A percentile compares a stretch with the other conserved stretches of the same genome.
These are phyloP conservation scores for Teunomyces stri DNA, from an alignment of 805 yeast species.

Conservation along the genomic window DNA sequence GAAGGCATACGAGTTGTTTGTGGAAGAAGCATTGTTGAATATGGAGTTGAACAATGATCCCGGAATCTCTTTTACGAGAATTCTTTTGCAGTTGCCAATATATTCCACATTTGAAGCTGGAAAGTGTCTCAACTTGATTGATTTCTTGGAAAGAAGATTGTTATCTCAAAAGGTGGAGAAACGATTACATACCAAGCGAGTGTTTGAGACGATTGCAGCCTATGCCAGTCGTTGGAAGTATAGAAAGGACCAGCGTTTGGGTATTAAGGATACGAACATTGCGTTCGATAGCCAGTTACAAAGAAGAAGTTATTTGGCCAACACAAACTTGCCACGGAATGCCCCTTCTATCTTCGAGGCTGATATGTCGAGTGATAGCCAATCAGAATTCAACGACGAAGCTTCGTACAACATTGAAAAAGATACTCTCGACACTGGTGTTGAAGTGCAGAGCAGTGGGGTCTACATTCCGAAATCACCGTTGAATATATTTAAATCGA, in stretches of 20 bases:
- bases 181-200: slow-evolving; percentile 38
- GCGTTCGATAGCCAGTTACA: slow-evolving; percentile 22
- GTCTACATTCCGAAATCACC: slow-evolving; percentile 33
- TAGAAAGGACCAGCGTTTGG: slow-evolving; percentile 25
- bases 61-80: slow-evolving; percentile 61
- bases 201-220: slow-evolving; percentile 47
- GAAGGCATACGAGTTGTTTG: slow-evolving; percentile 57
- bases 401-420: slow-evolving; percentile 9
- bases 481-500: slow-evolving; percentile 18
- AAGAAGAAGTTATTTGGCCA: slow-evolving; percentile 27
- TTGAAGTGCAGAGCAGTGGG: slow-evolving; percentile 13
- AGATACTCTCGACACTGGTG: background rate
- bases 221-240: slow-evolving; percentile 49
- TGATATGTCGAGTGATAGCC: slow-evolving; percentile 4
- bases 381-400: slow-evolving; percentile 2
- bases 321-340: slow-evolving; percentile 14
- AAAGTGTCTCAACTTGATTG: slow-evolving; percentile 70
- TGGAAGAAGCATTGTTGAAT: slow-evolving; percentile 62
- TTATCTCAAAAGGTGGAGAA: slow-evolving; percentile 56
- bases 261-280: slow-evolving; percentile 25
- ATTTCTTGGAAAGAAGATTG: slow-evolving; percentile 62
- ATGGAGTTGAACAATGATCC: slow-evolving; percentile 58
- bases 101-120: slow-evolving; percentile 76
- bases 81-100: slow-evolving; percentile 68
- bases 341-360: slow-evolving; percentile 15